A percentile compares a stretch with the other conserved stretches of the same genome.
Conservation (phyloP, 2,329 filamentous ascomycete genomes). For the Hirsutella thompsonii region DNA sequence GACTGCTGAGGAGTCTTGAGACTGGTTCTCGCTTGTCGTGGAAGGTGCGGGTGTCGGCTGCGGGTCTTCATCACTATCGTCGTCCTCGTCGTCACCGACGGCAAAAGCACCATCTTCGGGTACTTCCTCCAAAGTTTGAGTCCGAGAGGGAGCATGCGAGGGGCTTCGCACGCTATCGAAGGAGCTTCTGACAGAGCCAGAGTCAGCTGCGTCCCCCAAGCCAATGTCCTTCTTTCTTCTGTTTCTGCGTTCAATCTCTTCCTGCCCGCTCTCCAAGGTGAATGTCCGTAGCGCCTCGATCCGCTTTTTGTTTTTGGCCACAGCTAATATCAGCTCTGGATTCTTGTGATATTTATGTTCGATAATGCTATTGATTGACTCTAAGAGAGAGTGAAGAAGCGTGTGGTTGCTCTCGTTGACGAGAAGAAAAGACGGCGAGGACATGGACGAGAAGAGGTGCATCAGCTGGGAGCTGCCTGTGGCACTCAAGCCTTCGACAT, state of each 20-base stretch:
- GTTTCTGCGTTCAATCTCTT: slow-evolving; percentile 75
- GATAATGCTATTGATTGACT: slow-evolving; percentile 79
- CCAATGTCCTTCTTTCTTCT: slow-evolving; percentile 53
- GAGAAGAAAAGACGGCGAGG: slow-evolving; percentile 79
- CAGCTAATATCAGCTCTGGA: slow-evolving; percentile 63
- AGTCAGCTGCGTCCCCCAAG: slow-evolving; percentile 35
- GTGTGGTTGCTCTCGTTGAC: slow-evolving; percentile 85
- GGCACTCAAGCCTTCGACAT: slow-evolving; percentile 63
- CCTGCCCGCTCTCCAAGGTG: slow-evolving; percentile 81
- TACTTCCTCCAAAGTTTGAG: slow-evolving; percentile 17
- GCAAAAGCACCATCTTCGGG: slow-evolving; percentile 67
- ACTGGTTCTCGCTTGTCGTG: slow-evolving; percentile 49
- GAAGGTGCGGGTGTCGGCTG: slow-evolving; percentile 47
- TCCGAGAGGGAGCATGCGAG: slow-evolving; percentile 14
- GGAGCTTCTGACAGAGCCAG: slow-evolving; percentile 43
- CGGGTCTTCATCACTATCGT: slow-evolving; percentile 39
- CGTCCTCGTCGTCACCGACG: slow-evolving; percentile 69
- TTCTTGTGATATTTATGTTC: slow-evolving; percentile 83
- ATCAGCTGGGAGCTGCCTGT: slow-evolving; percentile 70
- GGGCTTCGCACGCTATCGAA: slow-evolving; percentile 57
- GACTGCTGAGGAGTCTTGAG: slow-evolving; percentile 55
- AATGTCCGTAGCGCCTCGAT: slow-evolving; percentile 80
- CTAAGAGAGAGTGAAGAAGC: slow-evolving; percentile 68
- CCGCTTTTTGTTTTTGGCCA: slow-evolving; percentile 67
- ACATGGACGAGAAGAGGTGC: slow-evolving; percentile 85